Conservation (phyloP, 2,329 filamentous ascomycete genomes). For the Zymoseptoria ardabiliae region DNA sequence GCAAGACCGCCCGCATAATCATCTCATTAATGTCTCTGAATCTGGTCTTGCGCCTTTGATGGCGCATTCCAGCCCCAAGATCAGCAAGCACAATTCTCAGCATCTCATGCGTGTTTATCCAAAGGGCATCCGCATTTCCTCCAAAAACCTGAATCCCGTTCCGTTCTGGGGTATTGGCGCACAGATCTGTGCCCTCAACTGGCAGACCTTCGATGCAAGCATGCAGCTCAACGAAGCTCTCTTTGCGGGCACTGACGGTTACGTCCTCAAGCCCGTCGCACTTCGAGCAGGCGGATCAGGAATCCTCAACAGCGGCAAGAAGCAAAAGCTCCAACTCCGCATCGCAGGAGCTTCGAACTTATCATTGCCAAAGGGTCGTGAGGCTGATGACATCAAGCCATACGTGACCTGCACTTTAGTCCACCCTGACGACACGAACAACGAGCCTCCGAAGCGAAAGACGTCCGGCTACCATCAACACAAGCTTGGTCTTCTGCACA, state of each 20-base stretch:
- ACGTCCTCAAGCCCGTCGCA: slow-evolving; percentile 56
- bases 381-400: slow-evolving; percentile 48
- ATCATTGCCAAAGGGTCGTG: slow-evolving; percentile 46
- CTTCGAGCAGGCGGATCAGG: slow-evolving; percentile 52
- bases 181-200: slow-evolving; percentile 63
- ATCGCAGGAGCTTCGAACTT: slow-evolving; percentile 57
- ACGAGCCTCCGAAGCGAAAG: slow-evolving; percentile 52
- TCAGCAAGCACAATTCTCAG: slow-evolving; percentile 54
- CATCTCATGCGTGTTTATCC: slow-evolving; percentile 66
- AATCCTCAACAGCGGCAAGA: slow-evolving; percentile 39
- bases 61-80: slow-evolving; percentile 40
- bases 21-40: slow-evolving; percentile 64
- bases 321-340: slow-evolving; percentile 49
- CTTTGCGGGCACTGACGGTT: slow-evolving; percentile 58
- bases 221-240: slow-evolving; percentile 64
- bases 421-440: slow-evolving; percentile 47
- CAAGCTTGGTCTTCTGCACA: slow-evolving; percentile 50
- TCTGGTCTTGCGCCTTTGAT: slow-evolving; percentile 49
- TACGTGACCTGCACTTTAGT: slow-evolving; percentile 60
- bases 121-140: slow-evolving; percentile 62
- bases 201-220: slow-evolving; percentile 59
- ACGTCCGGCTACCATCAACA: slow-evolving; percentile 55
- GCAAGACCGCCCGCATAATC: slow-evolving; percentile 50
- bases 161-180: slow-evolving; percentile 61
- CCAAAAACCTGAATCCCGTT: slow-evolving; percentile 55